Conservation (phyloP, 2,329 filamentous ascomycete genomes). For the Dactylellina cionopaga region DNA sequence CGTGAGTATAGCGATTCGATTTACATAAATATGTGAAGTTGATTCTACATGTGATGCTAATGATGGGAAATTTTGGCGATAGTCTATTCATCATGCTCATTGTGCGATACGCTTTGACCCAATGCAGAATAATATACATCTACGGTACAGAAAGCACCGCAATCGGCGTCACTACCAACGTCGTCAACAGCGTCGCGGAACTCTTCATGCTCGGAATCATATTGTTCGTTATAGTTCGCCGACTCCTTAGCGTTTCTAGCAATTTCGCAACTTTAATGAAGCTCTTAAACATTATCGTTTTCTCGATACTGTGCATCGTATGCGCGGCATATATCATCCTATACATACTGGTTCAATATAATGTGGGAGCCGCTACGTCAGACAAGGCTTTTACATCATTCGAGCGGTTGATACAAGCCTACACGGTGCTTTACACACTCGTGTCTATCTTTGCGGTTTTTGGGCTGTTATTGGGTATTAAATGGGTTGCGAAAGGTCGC, state of each 20-base stretch:
- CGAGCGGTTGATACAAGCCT: conserved; percentile 6
- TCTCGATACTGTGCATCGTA: conserved; percentile 20
- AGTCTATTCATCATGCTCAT: conserved; percentile 35
- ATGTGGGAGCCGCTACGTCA: background rate
- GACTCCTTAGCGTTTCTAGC: conserved; percentile 15
- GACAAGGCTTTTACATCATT: background rate
- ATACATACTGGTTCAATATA: conserved; percentile 10
- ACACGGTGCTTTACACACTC: conserved; percentile 6
- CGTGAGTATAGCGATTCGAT: conserved; percentile 31
- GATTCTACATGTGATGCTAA: too few relatives aligned
- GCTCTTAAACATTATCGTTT: conserved; percentile 9
- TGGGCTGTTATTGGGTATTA: conserved; percentile 20
- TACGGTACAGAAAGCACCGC: conserved; percentile 3
- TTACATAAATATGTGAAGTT: too few relatives aligned
- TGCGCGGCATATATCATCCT: conserved; percentile 14
- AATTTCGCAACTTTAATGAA: too few relatives aligned
- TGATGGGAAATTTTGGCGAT: too few relatives aligned
- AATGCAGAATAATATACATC: conserved; percentile 27
- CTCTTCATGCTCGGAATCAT: conserved; percentile 33
- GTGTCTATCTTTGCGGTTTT: conserved; percentile 16
- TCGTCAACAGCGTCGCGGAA: conserved; percentile 16
- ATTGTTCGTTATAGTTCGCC: conserved; percentile 29
- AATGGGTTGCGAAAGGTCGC: conserved; percentile 16
- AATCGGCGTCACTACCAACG: conserved; percentile 10
- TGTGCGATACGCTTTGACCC: conserved; percentile 5